phyloP scores from a whole-genome alignment of 2,329 filamentous ascomycete species.

The Aureobasidium sp. region DNA sequence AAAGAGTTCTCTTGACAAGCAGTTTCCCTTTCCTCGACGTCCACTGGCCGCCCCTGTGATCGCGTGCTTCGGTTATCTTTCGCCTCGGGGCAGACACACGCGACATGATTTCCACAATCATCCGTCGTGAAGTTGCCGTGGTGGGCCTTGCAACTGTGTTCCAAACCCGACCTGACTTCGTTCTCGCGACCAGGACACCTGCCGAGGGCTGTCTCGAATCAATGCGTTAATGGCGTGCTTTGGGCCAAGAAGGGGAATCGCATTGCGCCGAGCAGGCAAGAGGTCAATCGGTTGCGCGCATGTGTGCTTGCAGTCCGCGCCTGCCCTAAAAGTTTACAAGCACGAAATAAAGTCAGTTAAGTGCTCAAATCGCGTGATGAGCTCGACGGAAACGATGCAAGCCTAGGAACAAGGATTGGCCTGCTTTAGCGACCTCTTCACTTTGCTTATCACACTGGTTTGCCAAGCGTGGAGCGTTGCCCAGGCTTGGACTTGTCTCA shows the following conservation, averaged over 20 bases:
- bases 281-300: background rate
- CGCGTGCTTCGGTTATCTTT: constrained; percentile 6
- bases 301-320: background rate
- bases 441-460: constrained; percentile 7
- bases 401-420: background rate
- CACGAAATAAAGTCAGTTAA: background rate
- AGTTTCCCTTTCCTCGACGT: background rate
- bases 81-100: background rate
- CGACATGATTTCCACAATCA: background rate
- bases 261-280: background rate
- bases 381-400: background rate
- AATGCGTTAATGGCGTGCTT: background rate
- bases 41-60: background rate
- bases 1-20: background rate
- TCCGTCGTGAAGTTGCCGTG: background rate
- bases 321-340: background rate
- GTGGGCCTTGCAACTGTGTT: background rate
- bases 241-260: background rate
- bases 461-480: background rate
- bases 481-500: constrained; percentile 1
- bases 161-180: background rate
- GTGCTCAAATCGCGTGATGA: background rate
- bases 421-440: background rate
- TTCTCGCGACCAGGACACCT: background rate
- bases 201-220: background rate